A percentile compares a stretch with the other conserved stretches of the same genome.
Evolutionary conservation across 495 filamentous ascomycete genomes (phyloP).

Genomic region (Umbilicaria muhlenbergii): DNA sequence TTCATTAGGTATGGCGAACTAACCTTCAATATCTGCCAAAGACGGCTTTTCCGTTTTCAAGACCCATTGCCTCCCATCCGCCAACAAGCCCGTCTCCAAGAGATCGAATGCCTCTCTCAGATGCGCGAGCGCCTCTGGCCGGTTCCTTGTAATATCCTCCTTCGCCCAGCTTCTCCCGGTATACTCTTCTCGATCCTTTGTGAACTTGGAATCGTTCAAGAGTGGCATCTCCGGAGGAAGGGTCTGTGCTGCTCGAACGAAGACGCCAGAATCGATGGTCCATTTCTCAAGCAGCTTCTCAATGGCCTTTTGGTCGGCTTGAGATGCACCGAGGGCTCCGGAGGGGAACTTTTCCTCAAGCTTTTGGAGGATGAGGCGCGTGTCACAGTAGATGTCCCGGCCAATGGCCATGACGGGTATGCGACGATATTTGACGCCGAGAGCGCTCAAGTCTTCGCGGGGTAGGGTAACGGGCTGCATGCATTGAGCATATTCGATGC

Average conservation of each 20-base stretch:
- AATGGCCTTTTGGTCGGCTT: constrained; percentile 15
- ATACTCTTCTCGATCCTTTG: constrained; percentile 35
- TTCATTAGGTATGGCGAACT: neutral
- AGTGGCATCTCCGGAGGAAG: constrained; percentile 32
- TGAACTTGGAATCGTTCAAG: constrained; percentile 32
- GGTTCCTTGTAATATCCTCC: constrained; percentile 15
- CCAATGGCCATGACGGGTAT: constrained; percentile 48
- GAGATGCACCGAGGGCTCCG: constrained; percentile 6
- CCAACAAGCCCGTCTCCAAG: constrained; percentile 36
- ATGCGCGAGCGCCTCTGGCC: constrained; percentile 30
- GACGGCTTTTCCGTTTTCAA: constrained; percentile 25
- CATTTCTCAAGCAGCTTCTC: constrained; percentile 25
- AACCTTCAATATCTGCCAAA: constrained; percentile 45
- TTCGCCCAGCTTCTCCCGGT: constrained; percentile 18
- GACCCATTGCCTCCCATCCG: constrained; percentile 43
- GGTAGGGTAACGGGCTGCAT: constrained; percentile 44
- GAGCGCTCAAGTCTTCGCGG: constrained; percentile 36
- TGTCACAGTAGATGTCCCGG: constrained; percentile 39
- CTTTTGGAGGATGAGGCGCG: constrained; percentile 40
- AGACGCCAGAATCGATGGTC: constrained; percentile 31
- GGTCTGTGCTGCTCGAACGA: constrained; percentile 25
- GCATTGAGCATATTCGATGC: constrained; percentile 41
- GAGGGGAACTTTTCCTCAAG: constrained; percentile 34
- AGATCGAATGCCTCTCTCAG: constrained; percentile 26
- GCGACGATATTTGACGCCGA: constrained; percentile 46